Conservation (phyloP, 2,329 filamentous ascomycete genomes). For the Coniochaeta sp. region DNA sequence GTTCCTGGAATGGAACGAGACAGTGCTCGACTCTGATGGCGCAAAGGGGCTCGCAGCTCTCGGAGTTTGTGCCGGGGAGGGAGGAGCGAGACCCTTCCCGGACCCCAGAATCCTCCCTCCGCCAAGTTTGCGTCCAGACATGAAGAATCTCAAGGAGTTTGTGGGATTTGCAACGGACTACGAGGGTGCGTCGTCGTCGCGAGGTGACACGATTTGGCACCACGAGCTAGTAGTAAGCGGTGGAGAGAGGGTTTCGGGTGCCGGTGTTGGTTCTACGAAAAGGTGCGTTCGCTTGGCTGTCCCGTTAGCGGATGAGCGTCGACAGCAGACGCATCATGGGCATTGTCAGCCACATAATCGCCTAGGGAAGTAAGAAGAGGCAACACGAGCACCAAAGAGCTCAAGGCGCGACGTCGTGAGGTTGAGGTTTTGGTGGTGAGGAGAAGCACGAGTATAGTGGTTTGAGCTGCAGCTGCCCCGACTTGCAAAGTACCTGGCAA, state of each 20-base stretch:
- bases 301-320: background rate
- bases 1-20: constrained; percentile 67
- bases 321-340: background rate
- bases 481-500: background rate
- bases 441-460: background rate
- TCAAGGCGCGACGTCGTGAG: background rate
- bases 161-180: background rate
- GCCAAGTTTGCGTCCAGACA: constrained; percentile 82
- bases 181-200: background rate
- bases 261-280: background rate
- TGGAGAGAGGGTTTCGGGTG: background rate
- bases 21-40: constrained; percentile 57
- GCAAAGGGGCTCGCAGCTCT: constrained; percentile 41
- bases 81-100: constrained; percentile 72
- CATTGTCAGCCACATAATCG: background rate
- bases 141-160: constrained; percentile 25
- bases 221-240: background rate
- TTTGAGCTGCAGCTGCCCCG: background rate
- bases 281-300: background rate
- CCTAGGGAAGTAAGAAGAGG: background rate
- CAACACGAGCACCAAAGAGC: background rate
- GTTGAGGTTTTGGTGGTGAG: background rate
- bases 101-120: constrained; percentile 87
- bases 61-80: constrained; percentile 29
- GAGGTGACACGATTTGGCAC: no score